A percentile compares a stretch with the other conserved stretches of the same genome.
Conservation (phyloP, 768 basidiomycete species). For the Russula ochroleuca region DNA sequence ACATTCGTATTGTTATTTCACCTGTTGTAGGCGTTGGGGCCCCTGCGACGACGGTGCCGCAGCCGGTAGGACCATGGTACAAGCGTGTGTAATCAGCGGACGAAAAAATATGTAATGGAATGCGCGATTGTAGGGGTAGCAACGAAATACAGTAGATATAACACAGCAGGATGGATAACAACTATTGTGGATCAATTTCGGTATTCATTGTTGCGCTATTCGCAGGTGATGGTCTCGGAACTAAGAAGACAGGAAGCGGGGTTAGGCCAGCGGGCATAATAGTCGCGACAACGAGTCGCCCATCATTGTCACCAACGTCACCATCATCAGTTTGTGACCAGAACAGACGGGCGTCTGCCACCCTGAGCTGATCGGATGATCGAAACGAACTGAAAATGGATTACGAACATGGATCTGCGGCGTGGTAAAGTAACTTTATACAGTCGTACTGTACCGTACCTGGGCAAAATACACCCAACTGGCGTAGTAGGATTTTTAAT, state of each 20-base stretch:
- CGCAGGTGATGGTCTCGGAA: background rate
- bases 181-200: background rate
- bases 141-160: constrained; percentile 6
- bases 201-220: background rate
- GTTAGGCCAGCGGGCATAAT: background rate
- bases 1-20: constrained; percentile 26
- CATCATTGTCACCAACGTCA: background rate
- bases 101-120: constrained; percentile 18
- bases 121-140: constrained; percentile 18
- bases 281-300: background rate
- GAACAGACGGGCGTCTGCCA: too few species aligned
- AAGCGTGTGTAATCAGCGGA: constrained; percentile 24
- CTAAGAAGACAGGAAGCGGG: background rate
- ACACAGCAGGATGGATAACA: background rate
- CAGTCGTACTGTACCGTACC: too few species aligned
- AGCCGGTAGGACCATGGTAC: constrained; percentile 14
- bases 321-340: background rate
- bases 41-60: constrained; percentile 9
- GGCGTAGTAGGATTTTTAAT: too few species aligned
- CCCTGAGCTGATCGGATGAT: background rate
- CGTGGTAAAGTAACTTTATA: too few species aligned
- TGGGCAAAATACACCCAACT: too few species aligned
- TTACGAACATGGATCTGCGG: background rate
- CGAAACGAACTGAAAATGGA: background rate
- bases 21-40: constrained; percentile 21